phyloP scores from a whole-genome alignment of 305 asterid species.

The Fraxinus latifolia region DNA sequence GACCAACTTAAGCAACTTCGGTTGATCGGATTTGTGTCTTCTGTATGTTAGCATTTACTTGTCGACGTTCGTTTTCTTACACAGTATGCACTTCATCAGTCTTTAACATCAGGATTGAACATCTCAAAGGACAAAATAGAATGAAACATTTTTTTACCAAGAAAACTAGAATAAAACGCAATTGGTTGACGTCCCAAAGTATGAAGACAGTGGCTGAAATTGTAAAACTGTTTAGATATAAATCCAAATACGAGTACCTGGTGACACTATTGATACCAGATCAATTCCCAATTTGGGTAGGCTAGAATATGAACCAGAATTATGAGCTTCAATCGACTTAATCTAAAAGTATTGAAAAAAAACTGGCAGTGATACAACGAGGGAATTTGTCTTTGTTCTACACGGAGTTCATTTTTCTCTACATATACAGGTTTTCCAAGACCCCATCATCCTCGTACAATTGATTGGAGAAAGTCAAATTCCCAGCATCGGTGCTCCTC shows the following conservation, averaged over 20 bases:
- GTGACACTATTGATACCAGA: neutral
- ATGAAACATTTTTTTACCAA: neutral
- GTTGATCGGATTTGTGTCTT: no score
- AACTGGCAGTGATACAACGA: constrained; percentile 46
- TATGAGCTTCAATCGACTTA: neutral
- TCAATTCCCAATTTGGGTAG: neutral
- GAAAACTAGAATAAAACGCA: neutral
- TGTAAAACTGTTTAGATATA: neutral
- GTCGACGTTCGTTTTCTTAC: neutral
- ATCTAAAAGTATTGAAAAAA: constrained; percentile 16
- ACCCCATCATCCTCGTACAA: constrained; percentile 29
- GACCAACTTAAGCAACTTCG: no score
- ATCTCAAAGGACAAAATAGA: neutral
- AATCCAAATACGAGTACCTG: neutral
- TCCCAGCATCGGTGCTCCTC: neutral
- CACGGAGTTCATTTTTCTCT: constrained; percentile 33
- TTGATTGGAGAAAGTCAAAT: constrained; percentile 19
- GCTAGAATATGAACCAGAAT: neutral
- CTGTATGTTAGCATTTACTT: no score
- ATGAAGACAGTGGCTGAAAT: neutral
- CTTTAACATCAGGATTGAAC: no score
- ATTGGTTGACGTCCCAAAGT: neutral
- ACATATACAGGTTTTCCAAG: constrained; percentile 35
- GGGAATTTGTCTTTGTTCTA: constrained; percentile 32
- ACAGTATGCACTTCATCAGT: neutral